phyloP scores from a whole-genome alignment of 139 green algal genomes.

The Micractinium sp. region DNA sequence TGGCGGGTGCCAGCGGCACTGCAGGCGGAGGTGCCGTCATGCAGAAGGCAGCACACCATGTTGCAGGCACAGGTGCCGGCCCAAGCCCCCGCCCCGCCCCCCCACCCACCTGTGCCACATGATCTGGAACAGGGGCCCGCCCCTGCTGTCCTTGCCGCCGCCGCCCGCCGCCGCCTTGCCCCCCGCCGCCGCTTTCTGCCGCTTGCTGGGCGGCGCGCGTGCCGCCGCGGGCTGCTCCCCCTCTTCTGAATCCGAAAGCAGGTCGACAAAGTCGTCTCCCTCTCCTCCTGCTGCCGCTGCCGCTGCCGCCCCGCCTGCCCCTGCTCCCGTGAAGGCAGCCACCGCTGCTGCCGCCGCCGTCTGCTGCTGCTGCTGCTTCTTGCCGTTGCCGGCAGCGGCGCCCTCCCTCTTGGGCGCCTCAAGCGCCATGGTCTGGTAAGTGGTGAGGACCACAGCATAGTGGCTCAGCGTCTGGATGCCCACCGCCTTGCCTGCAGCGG shows the following conservation, averaged over 20 bases:
- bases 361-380: neutral
- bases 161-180: neutral
- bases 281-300: neutral
- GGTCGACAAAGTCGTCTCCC: conserved; percentile 14
- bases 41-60: too few species aligned
- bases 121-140: conserved; percentile 61
- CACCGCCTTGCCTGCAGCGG: conserved; percentile 48
- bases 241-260: conserved; percentile 5
- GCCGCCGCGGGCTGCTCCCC: neutral
- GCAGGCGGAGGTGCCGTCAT: neutral
- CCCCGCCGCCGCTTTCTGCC: neutral
- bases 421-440: conserved; percentile 82
- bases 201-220: conserved; percentile 2
- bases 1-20: too few species aligned
- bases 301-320: neutral
- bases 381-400: conserved; percentile 1
- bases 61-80: too few species aligned
- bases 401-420: conserved; percentile 43
- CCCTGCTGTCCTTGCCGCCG: conserved; percentile 22
- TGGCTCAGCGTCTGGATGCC: conserved; percentile 47
- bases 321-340: neutral
- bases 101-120: conserved; percentile 60
- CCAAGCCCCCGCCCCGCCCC: neutral
- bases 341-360: neutral
- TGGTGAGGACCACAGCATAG: conserved; percentile 89